Base-by-base conservation (phyloP, 1,284 basidiomycete genomes). In the Peniophora sp. region DNA sequence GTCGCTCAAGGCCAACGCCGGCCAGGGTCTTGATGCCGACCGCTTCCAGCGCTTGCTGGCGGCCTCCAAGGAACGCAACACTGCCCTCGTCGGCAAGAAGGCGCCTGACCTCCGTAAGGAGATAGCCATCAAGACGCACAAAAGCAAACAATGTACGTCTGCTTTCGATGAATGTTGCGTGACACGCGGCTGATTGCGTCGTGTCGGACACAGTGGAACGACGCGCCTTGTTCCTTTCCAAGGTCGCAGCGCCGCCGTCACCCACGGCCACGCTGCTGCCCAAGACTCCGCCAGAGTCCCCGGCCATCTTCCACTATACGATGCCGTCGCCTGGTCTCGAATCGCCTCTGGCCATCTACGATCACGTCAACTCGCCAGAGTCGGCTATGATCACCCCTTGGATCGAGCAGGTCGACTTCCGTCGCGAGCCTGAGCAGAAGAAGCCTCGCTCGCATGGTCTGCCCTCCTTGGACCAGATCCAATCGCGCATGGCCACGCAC, bases 381-480 rank as follows among this genome's bases (percentile, higher is more conserved):
- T 58, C 66, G 20, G 55, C 59, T 18, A 53, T 57, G 32, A 63
- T 70, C 48, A 62, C 72, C 48, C 71, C 70, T 10, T 82, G 81
- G 78, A 73, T 84, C 39, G 84, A 85, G 60, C 78, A 81, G 60
- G 80, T 83, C 27, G 83, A 85, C 60, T 84, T 80, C 65, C 56
- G 47, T 49, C 43, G 46, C 56, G 23, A 48, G 54, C 24, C 53
- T 54, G 22, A 47, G 47, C 48, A 58, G 49, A 54, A 60, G 58
- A 50, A 68, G 66, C 36, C 57, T n/a, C 37, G 8, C 37, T 17
- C 37, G 5, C 37, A n/a, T n/a, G 15, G n/a, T 5, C 37, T 81
- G 34, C 85, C 86, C 12, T 88, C 86, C 15, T 75, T 90, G 52
- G 85, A 86, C 57, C 78, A 88, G 62, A 88, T 89, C 56, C 79